phyloP scores from a whole-genome alignment of 192 early-diverging fungal species.

The Umbelopsis isabellina region DNA sequence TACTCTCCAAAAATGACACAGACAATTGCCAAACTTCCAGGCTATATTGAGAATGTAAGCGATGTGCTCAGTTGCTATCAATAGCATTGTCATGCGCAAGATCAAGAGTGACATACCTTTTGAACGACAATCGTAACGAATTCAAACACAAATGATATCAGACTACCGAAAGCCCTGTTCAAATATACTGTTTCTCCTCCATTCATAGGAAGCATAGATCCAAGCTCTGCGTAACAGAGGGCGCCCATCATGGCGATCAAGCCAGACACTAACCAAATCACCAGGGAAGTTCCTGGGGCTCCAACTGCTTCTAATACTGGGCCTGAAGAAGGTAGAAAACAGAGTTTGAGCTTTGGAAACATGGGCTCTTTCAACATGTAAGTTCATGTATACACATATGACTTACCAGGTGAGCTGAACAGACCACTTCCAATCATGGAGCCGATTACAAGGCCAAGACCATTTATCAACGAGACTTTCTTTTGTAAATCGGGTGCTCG shows the following conservation, averaged over 20 bases:
- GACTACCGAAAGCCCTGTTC: conserved; percentile 70
- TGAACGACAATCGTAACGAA: conserved; percentile 64
- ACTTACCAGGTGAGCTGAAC: conserved; percentile 73
- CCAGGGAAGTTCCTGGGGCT: conserved; percentile 68
- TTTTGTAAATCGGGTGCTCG: conserved; percentile 52
- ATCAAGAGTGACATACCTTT: conserved; percentile 50
- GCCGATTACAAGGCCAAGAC: conserved; percentile 70
- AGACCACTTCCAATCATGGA: conserved; percentile 82
- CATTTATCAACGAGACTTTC: conserved; percentile 64
- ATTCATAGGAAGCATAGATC: conserved; percentile 80
- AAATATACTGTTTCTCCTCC: conserved; percentile 92
- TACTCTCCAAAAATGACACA: conserved; percentile 80
- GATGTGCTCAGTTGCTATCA: neutral
- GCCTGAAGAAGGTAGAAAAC: conserved; percentile 29
- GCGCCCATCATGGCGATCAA: conserved; percentile 81
- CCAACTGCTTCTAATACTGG: conserved; percentile 66
- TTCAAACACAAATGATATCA: conserved; percentile 75
- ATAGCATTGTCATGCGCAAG: neutral
- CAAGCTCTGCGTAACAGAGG: conserved; percentile 89
- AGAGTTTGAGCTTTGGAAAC: neutral
- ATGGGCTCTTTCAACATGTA: neutral
- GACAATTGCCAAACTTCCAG: conserved; percentile 76
- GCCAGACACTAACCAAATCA: conserved; percentile 78
- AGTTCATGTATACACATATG: neutral
- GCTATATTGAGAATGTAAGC: conserved; percentile 36